phyloP scores from a whole-genome alignment of 495 filamentous ascomycete genomes.

The Penicillium paxilli region DNA sequence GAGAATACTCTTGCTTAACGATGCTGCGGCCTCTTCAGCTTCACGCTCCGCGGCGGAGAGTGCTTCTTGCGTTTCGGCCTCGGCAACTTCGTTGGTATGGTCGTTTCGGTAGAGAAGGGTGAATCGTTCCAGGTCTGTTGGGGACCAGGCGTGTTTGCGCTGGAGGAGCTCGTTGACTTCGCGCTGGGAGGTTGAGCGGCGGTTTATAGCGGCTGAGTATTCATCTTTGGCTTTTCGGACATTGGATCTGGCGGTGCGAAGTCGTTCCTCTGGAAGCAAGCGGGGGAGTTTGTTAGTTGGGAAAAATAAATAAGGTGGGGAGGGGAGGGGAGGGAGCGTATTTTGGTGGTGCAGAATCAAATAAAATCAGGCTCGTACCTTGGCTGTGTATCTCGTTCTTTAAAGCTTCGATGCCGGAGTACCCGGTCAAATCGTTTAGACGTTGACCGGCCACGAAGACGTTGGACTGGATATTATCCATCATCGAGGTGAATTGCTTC shows the following conservation, averaged over 20 bases:
- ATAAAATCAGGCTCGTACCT: too few relatives aligned
- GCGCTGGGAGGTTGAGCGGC: conserved; percentile 83
- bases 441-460: conserved; percentile 81
- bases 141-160: conserved; percentile 88
- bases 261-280: conserved; percentile 67
- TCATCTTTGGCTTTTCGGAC: conserved; percentile 70
- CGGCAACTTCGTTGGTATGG: conserved; percentile 89
- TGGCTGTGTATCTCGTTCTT: conserved; percentile 71
- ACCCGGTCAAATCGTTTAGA: conserved; percentile 91
- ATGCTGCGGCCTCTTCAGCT: conserved; percentile 70
- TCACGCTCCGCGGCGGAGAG: conserved; percentile 73
- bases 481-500: conserved; percentile 71
- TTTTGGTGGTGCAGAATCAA: too few relatives aligned
- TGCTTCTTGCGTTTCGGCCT: conserved; percentile 68
- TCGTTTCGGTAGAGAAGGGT: conserved; percentile 89
- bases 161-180: conserved; percentile 94
- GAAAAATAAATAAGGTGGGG: too few relatives aligned
- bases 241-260: conserved; percentile 60
- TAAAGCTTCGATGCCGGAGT: conserved; percentile 86
- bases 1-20: conserved; percentile 76
- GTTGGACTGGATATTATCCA: conserved; percentile 87
- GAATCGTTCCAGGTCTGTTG: conserved; percentile 88
- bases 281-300: too few relatives aligned
- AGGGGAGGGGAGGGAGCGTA: too few relatives aligned
- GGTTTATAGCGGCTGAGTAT: conserved; percentile 75